These are phyloP conservation scores for Penicillium bovifimosum DNA, from an alignment of 495 filamentous ascomycete species.

Conservation along the genomic window DNA sequence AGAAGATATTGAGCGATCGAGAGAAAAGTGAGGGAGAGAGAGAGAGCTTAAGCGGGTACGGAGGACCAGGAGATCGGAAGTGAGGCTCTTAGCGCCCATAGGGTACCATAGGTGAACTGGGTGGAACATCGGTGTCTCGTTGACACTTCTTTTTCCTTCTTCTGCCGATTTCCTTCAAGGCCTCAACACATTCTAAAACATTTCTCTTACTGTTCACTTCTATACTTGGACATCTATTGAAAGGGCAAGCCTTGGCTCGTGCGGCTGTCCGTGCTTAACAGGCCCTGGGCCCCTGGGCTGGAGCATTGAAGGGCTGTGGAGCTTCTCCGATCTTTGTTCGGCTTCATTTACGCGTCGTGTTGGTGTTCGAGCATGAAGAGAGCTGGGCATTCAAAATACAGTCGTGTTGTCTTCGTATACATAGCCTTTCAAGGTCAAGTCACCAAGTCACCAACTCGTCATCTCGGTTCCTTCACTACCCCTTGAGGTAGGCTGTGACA, in stretches of 20 bases:
- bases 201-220: background rate
- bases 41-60: background rate
- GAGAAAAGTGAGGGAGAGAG: too few relatives aligned
- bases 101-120: background rate
- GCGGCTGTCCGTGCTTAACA: constrained; percentile 26
- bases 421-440: too few relatives aligned
- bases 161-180: background rate
- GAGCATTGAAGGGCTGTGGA: background rate
- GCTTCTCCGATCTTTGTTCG: background rate
- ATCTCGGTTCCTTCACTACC: background rate
- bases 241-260: constrained; percentile 29
- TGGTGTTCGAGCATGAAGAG: too few relatives aligned
- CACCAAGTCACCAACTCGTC: too few relatives aligned
- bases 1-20: too few relatives aligned
- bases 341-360: background rate
- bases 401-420: too few relatives aligned
- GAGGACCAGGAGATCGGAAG: background rate
- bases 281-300: too few relatives aligned
- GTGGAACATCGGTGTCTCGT: background rate
- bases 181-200: too few relatives aligned
- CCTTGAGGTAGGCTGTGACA: background rate
- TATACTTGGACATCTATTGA: background rate
- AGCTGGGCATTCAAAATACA: too few relatives aligned
- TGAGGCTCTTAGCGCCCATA: background rate
- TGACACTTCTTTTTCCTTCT: background rate